Evolutionary conservation across 805 yeast species (phyloP).

Genomic region (Ogataea ramenticola): DNA sequence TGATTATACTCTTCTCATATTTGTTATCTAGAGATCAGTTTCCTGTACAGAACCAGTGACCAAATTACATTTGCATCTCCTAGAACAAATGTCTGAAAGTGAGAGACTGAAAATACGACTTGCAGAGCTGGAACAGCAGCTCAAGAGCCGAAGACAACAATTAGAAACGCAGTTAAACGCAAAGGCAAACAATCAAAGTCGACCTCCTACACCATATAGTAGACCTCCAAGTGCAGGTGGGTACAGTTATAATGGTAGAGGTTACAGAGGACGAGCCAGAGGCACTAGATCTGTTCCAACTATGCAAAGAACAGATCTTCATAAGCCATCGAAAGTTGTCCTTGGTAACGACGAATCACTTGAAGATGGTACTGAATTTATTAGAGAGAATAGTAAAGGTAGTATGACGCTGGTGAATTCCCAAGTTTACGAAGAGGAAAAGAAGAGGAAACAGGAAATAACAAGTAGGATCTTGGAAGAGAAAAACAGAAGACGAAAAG

Average conservation of each 20-base stretch:
- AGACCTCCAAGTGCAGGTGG: not conserved
- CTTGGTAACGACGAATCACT: not conserved
- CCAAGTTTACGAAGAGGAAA: constrained; percentile 27
- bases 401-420: constrained; percentile 34
- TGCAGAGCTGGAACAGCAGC: constrained; percentile 11
- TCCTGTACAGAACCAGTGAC: not conserved
- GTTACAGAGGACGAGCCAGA: constrained; percentile 13
- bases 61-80: not conserved
- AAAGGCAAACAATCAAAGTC: not conserved
- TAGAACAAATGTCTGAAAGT: constrained; percentile 10
- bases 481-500: constrained; percentile 7
- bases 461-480: constrained; percentile 14
- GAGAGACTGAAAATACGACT: constrained; percentile 12
- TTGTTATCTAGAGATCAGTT: no score
- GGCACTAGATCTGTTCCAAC: constrained; percentile 5
- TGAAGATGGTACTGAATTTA: constrained; percentile 8
- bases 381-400: constrained; percentile 26
- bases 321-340: not conserved
- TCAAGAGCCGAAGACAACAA: constrained; percentile 10
- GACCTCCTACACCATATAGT: not conserved
- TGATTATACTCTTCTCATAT: no score
- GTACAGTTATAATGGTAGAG: constrained; percentile 1
- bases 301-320: not conserved
- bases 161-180: constrained; percentile 11
- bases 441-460: constrained; percentile 14